phyloP scores from a whole-genome alignment of 2,329 filamentous ascomycete species.

The Beauveria varroae region DNA sequence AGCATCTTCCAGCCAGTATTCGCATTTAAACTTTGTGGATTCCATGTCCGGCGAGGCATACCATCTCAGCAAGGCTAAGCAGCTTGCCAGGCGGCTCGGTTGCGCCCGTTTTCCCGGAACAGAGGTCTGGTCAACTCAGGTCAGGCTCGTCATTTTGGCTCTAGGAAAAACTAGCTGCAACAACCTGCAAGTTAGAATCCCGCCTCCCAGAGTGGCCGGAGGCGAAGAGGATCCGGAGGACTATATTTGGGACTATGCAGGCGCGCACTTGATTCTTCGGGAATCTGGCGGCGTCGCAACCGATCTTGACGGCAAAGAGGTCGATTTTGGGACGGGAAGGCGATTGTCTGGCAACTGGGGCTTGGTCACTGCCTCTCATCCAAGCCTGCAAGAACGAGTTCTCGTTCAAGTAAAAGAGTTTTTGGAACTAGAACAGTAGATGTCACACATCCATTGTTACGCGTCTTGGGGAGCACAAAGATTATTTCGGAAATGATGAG shows the following conservation, averaged over 20 bases:
- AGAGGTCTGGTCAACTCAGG: slow-evolving; percentile 7
- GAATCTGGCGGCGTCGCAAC: not conserved
- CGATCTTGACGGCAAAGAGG: not conserved
- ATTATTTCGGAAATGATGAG: not conserved
- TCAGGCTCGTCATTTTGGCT: not conserved
- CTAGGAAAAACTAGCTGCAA: not conserved
- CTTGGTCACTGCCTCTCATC: not conserved
- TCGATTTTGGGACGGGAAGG: not conserved
- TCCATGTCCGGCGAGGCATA: not conserved
- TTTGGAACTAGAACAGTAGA: not conserved
- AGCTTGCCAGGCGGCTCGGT: not conserved
- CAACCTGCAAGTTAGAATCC: not conserved
- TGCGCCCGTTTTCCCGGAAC: not conserved
- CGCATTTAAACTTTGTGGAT: not conserved
- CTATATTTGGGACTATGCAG: slow-evolving; percentile 3
- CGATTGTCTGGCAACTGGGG: not conserved
- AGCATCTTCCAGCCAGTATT: not conserved
- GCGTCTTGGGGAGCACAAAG: too few species aligned
- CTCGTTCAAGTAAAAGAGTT: not conserved
- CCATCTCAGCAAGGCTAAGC: not conserved
- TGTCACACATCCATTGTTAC: too few species aligned
- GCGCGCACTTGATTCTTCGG: not conserved
- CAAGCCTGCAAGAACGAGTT: not conserved
- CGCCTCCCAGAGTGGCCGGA: not conserved
- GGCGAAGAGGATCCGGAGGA: not conserved